phyloP scores from a whole-genome alignment of 257 asterid species.

The Parsonsia alboflavescens region DNA sequence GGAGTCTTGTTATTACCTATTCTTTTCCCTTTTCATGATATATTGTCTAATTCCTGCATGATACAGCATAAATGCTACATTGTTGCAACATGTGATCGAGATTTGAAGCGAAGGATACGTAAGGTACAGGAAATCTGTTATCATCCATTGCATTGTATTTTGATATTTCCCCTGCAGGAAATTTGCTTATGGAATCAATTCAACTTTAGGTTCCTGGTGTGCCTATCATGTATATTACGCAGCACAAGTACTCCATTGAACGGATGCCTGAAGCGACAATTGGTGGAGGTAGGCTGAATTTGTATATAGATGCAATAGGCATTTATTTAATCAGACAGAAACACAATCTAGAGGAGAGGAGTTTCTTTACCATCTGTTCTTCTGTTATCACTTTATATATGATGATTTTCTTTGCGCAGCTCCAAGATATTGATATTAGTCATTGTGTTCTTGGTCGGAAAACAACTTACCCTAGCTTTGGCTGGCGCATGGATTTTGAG shows the following conservation, averaged over 20 bases:
- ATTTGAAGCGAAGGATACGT: slow-evolving; percentile 89
- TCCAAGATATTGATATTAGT: slow-evolving; percentile 47
- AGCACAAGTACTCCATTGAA: slow-evolving; percentile 74
- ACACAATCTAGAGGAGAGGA: background rate
- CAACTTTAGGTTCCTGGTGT: slow-evolving; percentile 79
- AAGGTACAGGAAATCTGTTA: slow-evolving; percentile 42
- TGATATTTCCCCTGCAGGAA: slow-evolving; percentile 1
- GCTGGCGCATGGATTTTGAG: background rate
- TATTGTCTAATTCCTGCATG: slow-evolving; percentile 5
- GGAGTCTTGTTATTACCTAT: too few relatives aligned
- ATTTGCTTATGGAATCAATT: slow-evolving; percentile 11
- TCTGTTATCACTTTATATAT: background rate
- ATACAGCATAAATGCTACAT: slow-evolving; percentile 92
- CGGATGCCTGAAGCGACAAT: slow-evolving; percentile 93
- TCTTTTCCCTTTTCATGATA: too few relatives aligned
- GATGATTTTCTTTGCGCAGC: slow-evolving; percentile 44
- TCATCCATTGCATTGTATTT: background rate
- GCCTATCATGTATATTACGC: slow-evolving; percentile 88
- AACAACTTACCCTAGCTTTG: background rate
- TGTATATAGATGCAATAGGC: background rate
- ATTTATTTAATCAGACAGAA: background rate
- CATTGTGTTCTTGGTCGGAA: background rate
- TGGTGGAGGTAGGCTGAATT: slow-evolving; percentile 65
- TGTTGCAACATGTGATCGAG: slow-evolving; percentile 97
- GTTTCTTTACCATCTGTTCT: background rate